Conservation (phyloP, 1,139 yeast species). For the Eremothecium coryli region DNA sequence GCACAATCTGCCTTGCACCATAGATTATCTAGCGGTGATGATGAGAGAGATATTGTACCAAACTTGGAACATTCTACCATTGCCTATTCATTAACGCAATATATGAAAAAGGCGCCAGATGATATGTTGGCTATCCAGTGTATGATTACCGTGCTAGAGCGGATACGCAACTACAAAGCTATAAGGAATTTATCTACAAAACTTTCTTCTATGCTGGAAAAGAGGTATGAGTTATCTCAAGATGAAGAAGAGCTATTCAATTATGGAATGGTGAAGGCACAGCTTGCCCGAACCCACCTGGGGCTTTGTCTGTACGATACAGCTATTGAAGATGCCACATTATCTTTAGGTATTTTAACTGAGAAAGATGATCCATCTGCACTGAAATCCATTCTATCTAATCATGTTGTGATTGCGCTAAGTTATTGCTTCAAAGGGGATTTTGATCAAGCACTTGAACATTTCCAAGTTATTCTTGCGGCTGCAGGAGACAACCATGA, state of each 20-base stretch:
- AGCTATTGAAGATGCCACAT: slow-evolving; percentile 55
- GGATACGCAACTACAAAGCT: slow-evolving; percentile 51
- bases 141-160: slow-evolving; percentile 54
- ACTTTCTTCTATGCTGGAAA: slow-evolving; percentile 46
- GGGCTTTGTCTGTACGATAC: slow-evolving; percentile 47
- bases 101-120: slow-evolving; percentile 56
- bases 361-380: slow-evolving; percentile 31
- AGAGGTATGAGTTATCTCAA: slow-evolving; percentile 49
- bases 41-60: slow-evolving; percentile 46
- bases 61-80: slow-evolving; percentile 62
- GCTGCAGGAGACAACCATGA: slow-evolving; percentile 47
- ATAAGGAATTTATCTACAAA: slow-evolving; percentile 44
- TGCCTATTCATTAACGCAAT: slow-evolving; percentile 62
- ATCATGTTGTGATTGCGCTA: slow-evolving; percentile 61
- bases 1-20: slow-evolving; percentile 46
- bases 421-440: slow-evolving; percentile 53
- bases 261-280: slow-evolving; percentile 56
- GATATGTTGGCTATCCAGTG: slow-evolving; percentile 56
- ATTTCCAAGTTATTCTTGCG: slow-evolving; percentile 54
- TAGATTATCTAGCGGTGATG: slow-evolving; percentile 36
- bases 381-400: slow-evolving; percentile 40
- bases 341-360: slow-evolving; percentile 44
- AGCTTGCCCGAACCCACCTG: slow-evolving; percentile 58
- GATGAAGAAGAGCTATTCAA: slow-evolving; percentile 38
- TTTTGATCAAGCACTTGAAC: slow-evolving; percentile 56